Conservation (phyloP, 805 yeast genomes). For the Candida boleticola region DNA sequence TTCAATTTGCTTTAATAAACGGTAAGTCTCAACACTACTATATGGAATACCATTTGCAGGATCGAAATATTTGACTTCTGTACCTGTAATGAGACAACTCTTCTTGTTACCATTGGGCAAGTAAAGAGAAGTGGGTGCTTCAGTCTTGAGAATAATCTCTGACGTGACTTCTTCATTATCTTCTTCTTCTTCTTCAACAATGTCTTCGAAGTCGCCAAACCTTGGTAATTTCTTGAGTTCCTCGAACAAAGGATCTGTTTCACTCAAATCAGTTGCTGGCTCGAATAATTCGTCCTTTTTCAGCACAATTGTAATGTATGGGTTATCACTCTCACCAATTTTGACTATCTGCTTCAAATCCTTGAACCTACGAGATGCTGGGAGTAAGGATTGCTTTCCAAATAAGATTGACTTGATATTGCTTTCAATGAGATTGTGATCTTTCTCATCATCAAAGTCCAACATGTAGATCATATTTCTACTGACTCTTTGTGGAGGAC, state of each 20-base stretch:
- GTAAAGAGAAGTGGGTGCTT: conserved; percentile 72
- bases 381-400: conserved; percentile 56
- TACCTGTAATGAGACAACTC: conserved; percentile 73
- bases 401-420: conserved; percentile 43
- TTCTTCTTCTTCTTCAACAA: conserved; percentile 44
- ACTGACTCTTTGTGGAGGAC: conserved; percentile 65
- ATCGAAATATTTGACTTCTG: conserved; percentile 79
- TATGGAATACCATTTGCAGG: conserved; percentile 88
- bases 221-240: conserved; percentile 51
- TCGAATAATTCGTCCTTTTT: conserved; percentile 34
- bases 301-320: conserved; percentile 31
- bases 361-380: conserved; percentile 52
- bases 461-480: conserved; percentile 54
- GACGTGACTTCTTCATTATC: conserved; percentile 39
- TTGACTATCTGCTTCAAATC: conserved; percentile 52
- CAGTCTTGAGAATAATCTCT: conserved; percentile 51
- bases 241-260: conserved; percentile 39
- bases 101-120: conserved; percentile 67
- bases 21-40: conserved; percentile 77
- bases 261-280: conserved; percentile 32
- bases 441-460: conserved; percentile 40
- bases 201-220: conserved; percentile 55
- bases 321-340: conserved; percentile 38
- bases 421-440: conserved; percentile 18
- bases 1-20: conserved; percentile 50